phyloP scores from a whole-genome alignment of 2,329 filamentous ascomycete species.

The Penicillium sp. region DNA sequence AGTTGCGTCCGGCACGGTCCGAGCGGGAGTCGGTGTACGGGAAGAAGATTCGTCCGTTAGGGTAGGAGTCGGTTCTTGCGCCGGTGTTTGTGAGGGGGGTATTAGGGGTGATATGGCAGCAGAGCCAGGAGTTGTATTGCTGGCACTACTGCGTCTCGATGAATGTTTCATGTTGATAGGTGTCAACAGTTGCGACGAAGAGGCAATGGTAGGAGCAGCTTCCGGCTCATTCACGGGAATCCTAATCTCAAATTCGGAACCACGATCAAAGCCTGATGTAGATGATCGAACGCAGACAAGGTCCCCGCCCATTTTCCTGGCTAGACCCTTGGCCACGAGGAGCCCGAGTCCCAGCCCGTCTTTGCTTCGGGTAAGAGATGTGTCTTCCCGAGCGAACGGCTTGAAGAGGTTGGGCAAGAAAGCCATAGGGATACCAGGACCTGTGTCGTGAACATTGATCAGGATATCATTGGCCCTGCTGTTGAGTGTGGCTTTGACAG shows the following conservation, averaged over 20 bases:
- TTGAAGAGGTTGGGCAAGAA: conserved; percentile 72
- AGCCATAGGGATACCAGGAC: conserved; percentile 69
- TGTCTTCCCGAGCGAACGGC: conserved; percentile 71
- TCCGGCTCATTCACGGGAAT: conserved; percentile 61
- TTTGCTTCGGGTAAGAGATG: conserved; percentile 68
- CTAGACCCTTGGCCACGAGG: conserved; percentile 73
- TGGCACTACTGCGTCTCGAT: conserved; percentile 29
- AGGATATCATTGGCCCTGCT: conserved; percentile 59
- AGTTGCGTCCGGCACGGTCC: conserved; percentile 27
- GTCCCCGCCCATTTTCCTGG: conserved; percentile 71
- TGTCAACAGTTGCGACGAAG: conserved; percentile 48
- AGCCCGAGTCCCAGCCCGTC: conserved; percentile 72
- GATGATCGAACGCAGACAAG: conserved; percentile 67
- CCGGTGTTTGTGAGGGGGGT: conserved; percentile 31
- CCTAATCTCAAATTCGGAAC: conserved; percentile 71
- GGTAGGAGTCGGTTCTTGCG: conserved; percentile 38
- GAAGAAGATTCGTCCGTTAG: conserved; percentile 33
- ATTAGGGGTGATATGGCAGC: conserved; percentile 29
- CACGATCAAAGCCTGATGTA: conserved; percentile 63
- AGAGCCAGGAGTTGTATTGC: conserved; percentile 28
- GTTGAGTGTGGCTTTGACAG: conserved; percentile 59
- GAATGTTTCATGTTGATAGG: conserved; percentile 30
- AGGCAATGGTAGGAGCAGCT: conserved; percentile 56
- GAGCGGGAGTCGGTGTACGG: conserved; percentile 29
- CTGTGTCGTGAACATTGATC: conserved; percentile 68